Conservation (phyloP, 352 stramenopile genomes). For the Pythium plurisporium region DNA sequence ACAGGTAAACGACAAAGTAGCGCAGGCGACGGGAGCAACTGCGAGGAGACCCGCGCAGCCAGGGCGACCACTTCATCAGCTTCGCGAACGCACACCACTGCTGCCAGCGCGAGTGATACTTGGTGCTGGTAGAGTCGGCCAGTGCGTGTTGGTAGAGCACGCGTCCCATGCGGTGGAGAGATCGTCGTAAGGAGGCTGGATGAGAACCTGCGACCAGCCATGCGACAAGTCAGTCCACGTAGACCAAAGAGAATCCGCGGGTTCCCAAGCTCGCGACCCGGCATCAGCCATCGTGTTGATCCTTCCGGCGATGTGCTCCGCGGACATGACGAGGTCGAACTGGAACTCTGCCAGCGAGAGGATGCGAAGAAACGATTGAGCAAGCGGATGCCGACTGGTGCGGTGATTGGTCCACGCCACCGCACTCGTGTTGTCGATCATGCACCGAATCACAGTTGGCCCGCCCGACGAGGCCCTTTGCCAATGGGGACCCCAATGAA, state of each 20-base stretch:
- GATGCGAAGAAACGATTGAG: conserved; percentile 2
- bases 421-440: conserved; percentile 8
- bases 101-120: conserved; percentile 8
- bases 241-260: neutral
- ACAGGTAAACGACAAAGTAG: conserved; percentile 19
- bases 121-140: conserved; percentile 10
- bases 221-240: conserved; percentile 16
- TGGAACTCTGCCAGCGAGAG: conserved; percentile 22
- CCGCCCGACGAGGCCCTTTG: neutral
- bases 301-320: conserved; percentile 19
- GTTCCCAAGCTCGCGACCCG: conserved; percentile 18
- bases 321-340: conserved; percentile 10
- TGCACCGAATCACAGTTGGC: neutral
- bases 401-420: neutral
- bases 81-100: conserved; percentile 15
- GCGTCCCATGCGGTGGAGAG: conserved; percentile 16
- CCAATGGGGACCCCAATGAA: neutral
- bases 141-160: conserved; percentile 8
- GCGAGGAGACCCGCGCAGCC: neutral
- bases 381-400: neutral
- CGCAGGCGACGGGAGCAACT: neutral
- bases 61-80: conserved; percentile 8
- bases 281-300: conserved; percentile 17
- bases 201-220: conserved; percentile 11
- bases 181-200: conserved; percentile 13